These are phyloP conservation scores for Halenospora varia DNA, from an alignment of 495 filamentous ascomycete species.

Conservation along the genomic window DNA sequence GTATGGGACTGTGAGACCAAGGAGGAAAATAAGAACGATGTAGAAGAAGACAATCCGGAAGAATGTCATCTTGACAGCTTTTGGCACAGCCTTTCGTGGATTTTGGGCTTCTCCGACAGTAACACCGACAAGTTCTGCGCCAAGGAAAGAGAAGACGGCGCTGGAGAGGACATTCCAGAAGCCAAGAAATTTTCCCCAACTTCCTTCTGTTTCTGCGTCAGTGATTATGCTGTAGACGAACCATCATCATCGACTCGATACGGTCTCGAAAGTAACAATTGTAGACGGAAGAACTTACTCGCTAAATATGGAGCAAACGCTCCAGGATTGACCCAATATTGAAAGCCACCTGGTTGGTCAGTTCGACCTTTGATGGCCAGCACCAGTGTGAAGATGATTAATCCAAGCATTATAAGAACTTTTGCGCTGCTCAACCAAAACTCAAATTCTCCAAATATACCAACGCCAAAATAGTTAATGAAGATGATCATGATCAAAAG, in stretches of 20 bases:
- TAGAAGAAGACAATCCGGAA: conserved; percentile 70
- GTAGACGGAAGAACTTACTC: conserved; percentile 1
- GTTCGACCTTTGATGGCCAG: conserved; percentile 31
- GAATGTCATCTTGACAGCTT: conserved; percentile 66
- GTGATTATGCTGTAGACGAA: too few species aligned
- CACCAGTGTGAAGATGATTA: conserved; percentile 26
- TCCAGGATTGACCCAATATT: conserved; percentile 65
- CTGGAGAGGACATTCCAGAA: conserved; percentile 75
- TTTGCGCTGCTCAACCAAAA: conserved; percentile 73
- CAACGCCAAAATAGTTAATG: conserved; percentile 65
- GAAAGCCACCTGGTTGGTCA: conserved; percentile 44
- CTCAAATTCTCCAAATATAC: conserved; percentile 67
- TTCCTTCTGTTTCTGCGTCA: too few species aligned
- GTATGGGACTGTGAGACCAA: conserved; percentile 65
- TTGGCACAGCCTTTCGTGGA: conserved; percentile 62
- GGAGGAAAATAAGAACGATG: conserved; percentile 62
- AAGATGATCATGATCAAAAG: conserved; percentile 64
- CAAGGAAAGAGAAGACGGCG: conserved; percentile 78
- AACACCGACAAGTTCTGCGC: conserved; percentile 79
- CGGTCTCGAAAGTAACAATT: background rate
- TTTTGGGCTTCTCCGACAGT: conserved; percentile 72
- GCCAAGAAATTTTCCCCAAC: conserved; percentile 58
- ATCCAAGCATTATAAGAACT: conserved; percentile 64
- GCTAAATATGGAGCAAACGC: conserved; percentile 58
- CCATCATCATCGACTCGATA: background rate